Conservation (phyloP, 768 basidiomycete genomes). For the Dendrothele bispora region DNA sequence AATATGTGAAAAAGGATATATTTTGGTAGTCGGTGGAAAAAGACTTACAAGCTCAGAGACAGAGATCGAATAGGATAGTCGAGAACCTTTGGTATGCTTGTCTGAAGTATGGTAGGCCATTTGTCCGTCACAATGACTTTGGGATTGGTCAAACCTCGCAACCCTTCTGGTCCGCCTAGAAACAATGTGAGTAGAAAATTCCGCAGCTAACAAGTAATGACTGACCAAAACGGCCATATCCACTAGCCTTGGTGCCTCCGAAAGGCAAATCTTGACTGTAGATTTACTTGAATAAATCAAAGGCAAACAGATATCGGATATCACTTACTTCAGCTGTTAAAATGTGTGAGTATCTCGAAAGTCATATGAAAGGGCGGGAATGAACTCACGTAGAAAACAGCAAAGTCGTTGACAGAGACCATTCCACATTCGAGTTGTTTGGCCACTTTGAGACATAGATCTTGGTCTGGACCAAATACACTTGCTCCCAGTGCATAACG, state of each 20-base stretch:
- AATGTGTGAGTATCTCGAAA: slow-evolving; percentile 14
- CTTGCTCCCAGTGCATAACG: slow-evolving; percentile 90
- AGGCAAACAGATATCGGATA: slow-evolving; percentile 12
- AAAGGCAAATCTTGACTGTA: slow-evolving; percentile 88
- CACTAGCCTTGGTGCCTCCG: slow-evolving; percentile 88
- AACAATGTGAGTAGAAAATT: neutral
- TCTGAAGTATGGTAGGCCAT: slow-evolving; percentile 82
- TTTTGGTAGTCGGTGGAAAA: neutral
- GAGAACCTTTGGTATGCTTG: slow-evolving; percentile 79
- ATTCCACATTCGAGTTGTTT: slow-evolving; percentile 88
- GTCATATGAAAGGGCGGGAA: neutral
- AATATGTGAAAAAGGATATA: neutral
- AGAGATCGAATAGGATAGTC: slow-evolving; percentile 85
- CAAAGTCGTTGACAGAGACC: slow-evolving; percentile 97
- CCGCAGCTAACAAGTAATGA: slow-evolving; percentile 4
- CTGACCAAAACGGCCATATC: slow-evolving; percentile 91
- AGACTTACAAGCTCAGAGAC: slow-evolving; percentile 68
- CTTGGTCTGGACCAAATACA: slow-evolving; percentile 88
- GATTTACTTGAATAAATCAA: slow-evolving; percentile 8
- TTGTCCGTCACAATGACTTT: slow-evolving; percentile 88
- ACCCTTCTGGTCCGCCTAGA: slow-evolving; percentile 88
- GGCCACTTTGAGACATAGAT: slow-evolving; percentile 77
- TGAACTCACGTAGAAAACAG: slow-evolving; percentile 73
- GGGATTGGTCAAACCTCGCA: slow-evolving; percentile 82
- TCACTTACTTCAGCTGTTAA: slow-evolving; percentile 63